Conservation (phyloP, 78 protist genomes). For the Neovahlkampfia damariscottae region DNA sequence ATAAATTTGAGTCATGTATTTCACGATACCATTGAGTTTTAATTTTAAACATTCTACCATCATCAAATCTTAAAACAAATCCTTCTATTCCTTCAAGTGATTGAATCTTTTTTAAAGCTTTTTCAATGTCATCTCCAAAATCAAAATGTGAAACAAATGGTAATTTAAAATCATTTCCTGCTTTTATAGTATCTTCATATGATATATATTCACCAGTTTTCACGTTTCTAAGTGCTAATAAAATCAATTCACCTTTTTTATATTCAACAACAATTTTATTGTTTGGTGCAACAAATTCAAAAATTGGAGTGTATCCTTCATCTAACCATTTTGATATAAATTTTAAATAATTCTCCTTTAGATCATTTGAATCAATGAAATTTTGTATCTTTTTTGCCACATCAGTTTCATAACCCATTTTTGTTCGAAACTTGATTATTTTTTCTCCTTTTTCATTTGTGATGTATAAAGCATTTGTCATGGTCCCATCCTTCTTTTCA, state of each 20-base stretch:
- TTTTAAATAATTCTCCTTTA: not conserved
- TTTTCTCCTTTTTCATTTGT: not conserved
- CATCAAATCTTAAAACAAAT: not conserved
- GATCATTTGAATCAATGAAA: not conserved
- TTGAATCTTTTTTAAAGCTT: not conserved
- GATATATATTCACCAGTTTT: not conserved
- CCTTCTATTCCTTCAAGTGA: not conserved
- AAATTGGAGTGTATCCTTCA: not conserved
- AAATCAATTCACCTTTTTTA: not conserved
- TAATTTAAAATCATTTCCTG: not conserved
- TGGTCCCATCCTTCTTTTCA: not conserved
- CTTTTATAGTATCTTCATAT: not conserved
- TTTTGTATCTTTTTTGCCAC: not conserved
- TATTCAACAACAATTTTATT: not conserved
- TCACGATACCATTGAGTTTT: not conserved
- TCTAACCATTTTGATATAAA: not conserved
- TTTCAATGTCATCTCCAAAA: not conserved
- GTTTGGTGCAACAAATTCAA: not conserved
- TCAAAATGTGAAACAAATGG: not conserved
- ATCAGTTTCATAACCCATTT: not conserved
- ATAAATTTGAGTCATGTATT: not conserved
- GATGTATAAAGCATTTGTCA: not conserved
- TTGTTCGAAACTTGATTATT: not conserved
- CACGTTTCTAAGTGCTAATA: not conserved
- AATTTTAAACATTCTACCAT: not conserved